These are phyloP conservation scores for Suillus tomentosus DNA, from an alignment of 768 basidiomycete species.

Conservation along the genomic window DNA sequence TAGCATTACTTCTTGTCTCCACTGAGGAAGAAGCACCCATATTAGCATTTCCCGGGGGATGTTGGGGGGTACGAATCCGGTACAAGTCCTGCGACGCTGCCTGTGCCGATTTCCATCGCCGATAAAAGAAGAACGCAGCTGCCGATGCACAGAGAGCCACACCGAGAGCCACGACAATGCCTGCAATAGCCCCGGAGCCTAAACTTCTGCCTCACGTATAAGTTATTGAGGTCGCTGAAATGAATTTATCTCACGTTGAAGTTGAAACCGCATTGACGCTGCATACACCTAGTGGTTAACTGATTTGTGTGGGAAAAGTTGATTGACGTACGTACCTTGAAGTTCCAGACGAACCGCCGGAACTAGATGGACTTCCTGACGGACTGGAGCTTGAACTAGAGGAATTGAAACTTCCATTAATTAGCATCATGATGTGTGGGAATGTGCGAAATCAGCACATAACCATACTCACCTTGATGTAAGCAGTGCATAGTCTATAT, in stretches of 20 bases:
- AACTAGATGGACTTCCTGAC: not conserved
- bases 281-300: not conserved
- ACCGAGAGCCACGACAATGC: conserved; percentile 21
- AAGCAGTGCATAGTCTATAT: conserved; percentile 38
- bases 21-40: conserved; percentile 25
- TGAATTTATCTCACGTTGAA: conserved; percentile 18
- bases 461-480: conserved; percentile 20
- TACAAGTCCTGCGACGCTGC: conserved; percentile 19
- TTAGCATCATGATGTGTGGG: not conserved
- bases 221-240: not conserved
- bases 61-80: conserved; percentile 16
- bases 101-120: conserved; percentile 30
- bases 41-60: not conserved
- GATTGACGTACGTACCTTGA: not conserved
- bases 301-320: no score
- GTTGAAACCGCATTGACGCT: conserved; percentile 4
- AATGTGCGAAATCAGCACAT: not conserved
- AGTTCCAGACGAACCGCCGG: conserved; percentile 10
- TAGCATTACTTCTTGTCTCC: conserved; percentile 20
- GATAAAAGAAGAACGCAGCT: conserved; percentile 28
- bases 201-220: conserved; percentile 17
- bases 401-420: not conserved
- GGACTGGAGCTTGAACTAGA: not conserved
- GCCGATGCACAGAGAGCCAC: conserved; percentile 18
- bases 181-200: conserved; percentile 26